These are phyloP conservation scores for Actinidia arguta DNA, from an alignment of 179 eudicot genomes.

Conservation along the genomic window DNA sequence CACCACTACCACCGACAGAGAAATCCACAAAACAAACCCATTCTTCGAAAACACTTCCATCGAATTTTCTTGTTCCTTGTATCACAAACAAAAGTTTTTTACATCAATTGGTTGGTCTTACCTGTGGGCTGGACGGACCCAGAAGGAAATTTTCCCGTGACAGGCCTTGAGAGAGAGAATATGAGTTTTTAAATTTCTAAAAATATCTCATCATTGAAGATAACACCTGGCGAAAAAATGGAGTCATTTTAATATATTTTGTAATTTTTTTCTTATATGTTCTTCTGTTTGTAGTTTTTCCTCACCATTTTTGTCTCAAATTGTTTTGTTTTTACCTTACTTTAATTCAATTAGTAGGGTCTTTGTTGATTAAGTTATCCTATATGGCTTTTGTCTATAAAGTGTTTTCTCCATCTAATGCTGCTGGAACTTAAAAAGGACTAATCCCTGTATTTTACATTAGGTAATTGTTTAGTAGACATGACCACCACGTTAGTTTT, in stretches of 20 bases:
- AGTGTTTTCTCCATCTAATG: background rate
- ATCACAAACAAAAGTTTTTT: background rate
- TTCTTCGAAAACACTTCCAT: conserved; percentile 5
- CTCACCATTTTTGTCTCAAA: background rate
- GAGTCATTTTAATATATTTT: background rate
- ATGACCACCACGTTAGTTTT: too few species aligned
- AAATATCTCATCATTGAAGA: too few species aligned
- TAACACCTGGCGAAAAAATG: background rate
- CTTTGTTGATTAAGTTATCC: background rate
- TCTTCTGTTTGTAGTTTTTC: background rate
- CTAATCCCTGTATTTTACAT: background rate
- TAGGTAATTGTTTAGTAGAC: too few species aligned
- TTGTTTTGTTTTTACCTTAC: background rate
- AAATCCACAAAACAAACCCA: conserved; percentile 2
- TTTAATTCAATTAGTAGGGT: background rate
- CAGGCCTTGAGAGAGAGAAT: conserved; percentile 18
- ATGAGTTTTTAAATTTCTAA: background rate
- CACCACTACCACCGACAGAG: background rate
- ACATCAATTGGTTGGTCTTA: background rate
- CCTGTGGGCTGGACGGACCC: too few species aligned
- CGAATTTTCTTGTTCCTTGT: background rate
- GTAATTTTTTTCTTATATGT: background rate
- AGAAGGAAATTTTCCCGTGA: conserved; percentile 4
- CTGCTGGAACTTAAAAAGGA: background rate
- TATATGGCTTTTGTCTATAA: background rate